Base-by-base conservation (phyloP, 2,329 filamentous ascomycete genomes). In the Cytospora paraplurivora region DNA sequence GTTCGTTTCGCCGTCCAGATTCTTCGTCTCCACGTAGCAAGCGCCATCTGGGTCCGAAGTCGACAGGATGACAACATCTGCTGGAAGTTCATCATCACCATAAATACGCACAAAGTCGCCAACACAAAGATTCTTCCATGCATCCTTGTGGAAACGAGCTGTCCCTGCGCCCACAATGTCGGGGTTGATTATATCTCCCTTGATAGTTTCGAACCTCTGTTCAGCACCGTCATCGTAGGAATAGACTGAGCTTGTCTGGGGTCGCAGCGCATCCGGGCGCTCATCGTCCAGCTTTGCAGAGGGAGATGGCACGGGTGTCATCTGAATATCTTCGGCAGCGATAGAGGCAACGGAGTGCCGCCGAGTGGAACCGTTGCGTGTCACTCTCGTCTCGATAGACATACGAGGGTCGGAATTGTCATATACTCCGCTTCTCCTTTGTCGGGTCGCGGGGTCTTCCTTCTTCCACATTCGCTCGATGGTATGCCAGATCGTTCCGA, bases 11-110 rank as follows among this genome's bases (percentile, higher is more conserved):
- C 95, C 95, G 72, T 99, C 95, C 80, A 99, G 75, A 74, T 97
- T 98, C 81, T 98, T 99, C 2, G 95, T 99, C 77, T 99, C 95
- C 27, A 99, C 90, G 71, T 97, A 99, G 76, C 95, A 99, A 44
- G 92, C 92, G 57, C 95, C 95, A 70, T 99, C 95, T 0, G 90
- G 85, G 70, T 98, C 95, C 2, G 95, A 97, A 0, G 95, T 98
- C 2, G 95, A 91, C 32, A 99, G 79, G 51, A 99, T 90, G 55
- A 98, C 89, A 54, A 99, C 82, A 76, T 99, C 95, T 55, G 95
- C 94, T 1, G 95, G 96, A 32, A 99, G 87, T 70, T 96, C 93
- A 72, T 99, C 95, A 69, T 97, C 91, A 71, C 96, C 97, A 78
- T 97, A 98, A 57, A 99, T 85, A 69, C 96, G 92, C 61, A 99